Evolutionary conservation across 2,329 filamentous ascomycete genomes (phyloP).

Genomic region (Ophiostoma quercus): DNA sequence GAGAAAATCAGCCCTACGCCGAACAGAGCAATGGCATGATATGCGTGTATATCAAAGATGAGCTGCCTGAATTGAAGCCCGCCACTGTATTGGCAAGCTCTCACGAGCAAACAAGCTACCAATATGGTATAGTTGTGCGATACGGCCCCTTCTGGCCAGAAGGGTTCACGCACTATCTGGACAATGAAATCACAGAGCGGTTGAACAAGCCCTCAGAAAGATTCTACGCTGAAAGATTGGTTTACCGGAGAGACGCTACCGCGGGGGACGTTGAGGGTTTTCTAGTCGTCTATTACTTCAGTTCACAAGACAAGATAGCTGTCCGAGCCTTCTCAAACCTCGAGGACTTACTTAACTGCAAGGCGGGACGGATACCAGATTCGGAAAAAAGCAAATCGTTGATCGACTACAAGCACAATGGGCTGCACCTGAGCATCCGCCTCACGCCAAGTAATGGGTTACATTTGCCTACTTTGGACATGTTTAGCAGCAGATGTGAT

Average conservation of each 20-base stretch:
- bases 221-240: background rate
- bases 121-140: background rate
- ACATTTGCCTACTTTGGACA: background rate
- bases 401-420: background rate
- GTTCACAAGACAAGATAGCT: background rate
- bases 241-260: background rate
- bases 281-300: background rate
- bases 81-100: background rate
- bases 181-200: background rate
- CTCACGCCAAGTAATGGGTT: background rate
- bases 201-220: background rate
- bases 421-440: background rate
- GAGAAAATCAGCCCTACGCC: too few species aligned
- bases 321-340: background rate
- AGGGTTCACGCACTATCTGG: background rate
- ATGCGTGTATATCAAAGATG: background rate
- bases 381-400: background rate
- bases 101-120: background rate
- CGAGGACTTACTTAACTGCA: background rate
- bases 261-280: accelerated
- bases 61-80: background rate
- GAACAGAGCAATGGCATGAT: background rate
- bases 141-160: background rate
- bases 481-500: background rate
- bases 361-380: background rate